Evolutionary conservation across 2,329 filamentous ascomycete genomes (phyloP).

Genomic region (Cryphonectria carpinicola): DNA sequence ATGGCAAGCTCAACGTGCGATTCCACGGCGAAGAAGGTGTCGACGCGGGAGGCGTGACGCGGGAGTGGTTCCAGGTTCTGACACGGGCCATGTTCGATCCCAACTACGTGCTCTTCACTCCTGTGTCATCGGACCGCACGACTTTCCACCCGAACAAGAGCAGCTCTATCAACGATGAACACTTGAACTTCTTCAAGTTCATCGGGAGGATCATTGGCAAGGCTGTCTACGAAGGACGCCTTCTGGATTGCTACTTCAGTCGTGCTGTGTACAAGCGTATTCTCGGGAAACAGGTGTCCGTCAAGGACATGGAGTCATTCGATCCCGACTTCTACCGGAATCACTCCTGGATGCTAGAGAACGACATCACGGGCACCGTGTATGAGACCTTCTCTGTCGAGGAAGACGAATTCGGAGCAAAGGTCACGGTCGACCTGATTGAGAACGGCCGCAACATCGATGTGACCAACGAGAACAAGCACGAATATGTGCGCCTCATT

Average conservation of each 20-base stretch:
- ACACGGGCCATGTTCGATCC: slow-evolving; percentile 98
- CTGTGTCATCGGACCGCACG: slow-evolving; percentile 94
- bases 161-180: slow-evolving; percentile 92
- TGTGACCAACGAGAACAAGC: slow-evolving; percentile 97
- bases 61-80: slow-evolving; percentile 99
- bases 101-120: slow-evolving; percentile 94
- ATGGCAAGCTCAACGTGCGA: slow-evolving; percentile 95
- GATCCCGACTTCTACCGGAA: slow-evolving; percentile 99
- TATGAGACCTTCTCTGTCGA: slow-evolving; percentile 95
- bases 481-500: slow-evolving; percentile 92
- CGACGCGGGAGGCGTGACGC: slow-evolving; percentile 93
- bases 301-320: slow-evolving; percentile 99
- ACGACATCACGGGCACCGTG: slow-evolving; percentile 97
- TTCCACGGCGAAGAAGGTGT: slow-evolving; percentile 98
- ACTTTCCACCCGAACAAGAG: slow-evolving; percentile 98
- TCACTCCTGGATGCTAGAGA: slow-evolving; percentile 96
- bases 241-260: slow-evolving; percentile 98
- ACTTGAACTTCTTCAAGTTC: slow-evolving; percentile 98
- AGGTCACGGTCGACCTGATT: slow-evolving; percentile 82
- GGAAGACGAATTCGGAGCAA: slow-evolving; percentile 91
- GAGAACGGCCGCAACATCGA: slow-evolving; percentile 87
- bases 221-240: slow-evolving; percentile 91
- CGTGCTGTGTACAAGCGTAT: slow-evolving; percentile 98
- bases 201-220: slow-evolving; percentile 98
- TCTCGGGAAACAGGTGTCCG: slow-evolving; percentile 88